Evolutionary conservation across 1,284 basidiomycete genomes (phyloP).

Genomic region (Trametes hirsuta): DNA sequence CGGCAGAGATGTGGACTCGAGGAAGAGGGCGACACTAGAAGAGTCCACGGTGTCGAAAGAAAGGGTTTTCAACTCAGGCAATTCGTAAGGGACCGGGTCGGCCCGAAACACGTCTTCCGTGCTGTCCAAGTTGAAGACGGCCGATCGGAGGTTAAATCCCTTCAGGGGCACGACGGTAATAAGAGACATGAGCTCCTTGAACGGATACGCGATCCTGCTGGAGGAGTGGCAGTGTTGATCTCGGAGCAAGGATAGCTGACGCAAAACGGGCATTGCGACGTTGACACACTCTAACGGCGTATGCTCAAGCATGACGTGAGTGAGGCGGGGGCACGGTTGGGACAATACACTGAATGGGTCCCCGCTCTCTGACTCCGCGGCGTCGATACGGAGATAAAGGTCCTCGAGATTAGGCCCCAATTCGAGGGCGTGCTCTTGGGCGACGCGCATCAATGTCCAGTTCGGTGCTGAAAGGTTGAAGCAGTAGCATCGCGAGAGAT

Average conservation of each 20-base stretch:
- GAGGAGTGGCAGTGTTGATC: constrained; percentile 33
- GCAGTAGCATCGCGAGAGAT: constrained; percentile 36
- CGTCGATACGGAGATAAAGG: constrained; percentile 35
- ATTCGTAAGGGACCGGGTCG: constrained; percentile 20
- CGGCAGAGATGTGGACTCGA: constrained; percentile 34
- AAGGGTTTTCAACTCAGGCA: constrained; percentile 30
- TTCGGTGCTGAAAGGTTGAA: constrained; percentile 35
- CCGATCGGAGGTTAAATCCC: constrained; percentile 34
- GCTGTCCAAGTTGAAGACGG: constrained; percentile 34
- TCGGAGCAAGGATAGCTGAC: constrained; percentile 32
- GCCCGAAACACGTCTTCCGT: constrained; percentile 33
- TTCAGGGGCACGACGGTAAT: constrained; percentile 31
- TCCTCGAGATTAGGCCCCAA: constrained; percentile 35
- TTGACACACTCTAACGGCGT: constrained; percentile 34
- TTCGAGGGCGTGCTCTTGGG: constrained; percentile 27
- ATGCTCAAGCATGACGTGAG: constrained; percentile 35
- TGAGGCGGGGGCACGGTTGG: constrained; percentile 33
- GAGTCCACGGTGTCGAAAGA: constrained; percentile 35
- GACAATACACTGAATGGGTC: constrained; percentile 32
- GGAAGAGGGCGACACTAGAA: constrained; percentile 34
- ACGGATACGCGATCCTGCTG: constrained; percentile 32
- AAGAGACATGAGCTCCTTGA: constrained; percentile 33
- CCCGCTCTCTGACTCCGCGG: constrained; percentile 32
- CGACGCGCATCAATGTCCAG: constrained; percentile 35
- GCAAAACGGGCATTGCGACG: constrained; percentile 31